These are phyloP conservation scores for Mortierella sp. DNA, from an alignment of 371 early-diverging fungal genomes.

Conservation along the genomic window DNA sequence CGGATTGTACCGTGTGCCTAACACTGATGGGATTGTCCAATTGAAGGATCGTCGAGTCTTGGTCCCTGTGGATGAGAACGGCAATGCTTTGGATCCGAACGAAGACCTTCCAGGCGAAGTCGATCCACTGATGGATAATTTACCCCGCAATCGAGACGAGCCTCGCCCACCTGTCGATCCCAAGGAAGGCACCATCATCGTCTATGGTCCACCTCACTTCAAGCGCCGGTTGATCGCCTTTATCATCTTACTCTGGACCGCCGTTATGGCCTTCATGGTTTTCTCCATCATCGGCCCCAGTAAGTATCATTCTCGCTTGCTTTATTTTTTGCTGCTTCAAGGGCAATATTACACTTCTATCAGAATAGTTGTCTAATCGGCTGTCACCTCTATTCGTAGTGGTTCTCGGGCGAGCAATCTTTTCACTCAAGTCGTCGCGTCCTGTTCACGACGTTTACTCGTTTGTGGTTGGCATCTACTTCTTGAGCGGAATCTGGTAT, in stretches of 20 bases:
- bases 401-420: conserved; percentile 32
- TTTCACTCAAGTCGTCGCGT: conserved; percentile 15
- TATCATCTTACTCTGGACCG: conserved; percentile 65
- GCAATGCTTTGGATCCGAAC: conserved; percentile 69
- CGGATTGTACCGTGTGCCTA: conserved; percentile 69
- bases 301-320: conserved; percentile 9
- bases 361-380: too few species aligned
- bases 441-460: conserved; percentile 37
- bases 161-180: conserved; percentile 55
- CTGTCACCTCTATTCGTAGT: conserved; percentile 17
- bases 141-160: conserved; percentile 56
- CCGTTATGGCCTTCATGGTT: conserved; percentile 52
- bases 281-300: conserved; percentile 28
- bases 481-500: conserved; percentile 29
- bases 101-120: conserved; percentile 70
- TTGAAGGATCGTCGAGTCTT: conserved; percentile 79
- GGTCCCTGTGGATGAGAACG: conserved; percentile 77
- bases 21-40: conserved; percentile 69
- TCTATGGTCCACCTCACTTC: conserved; percentile 78
- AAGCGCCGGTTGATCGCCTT: conserved; percentile 57
- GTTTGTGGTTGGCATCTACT: conserved; percentile 28
- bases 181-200: conserved; percentile 64
- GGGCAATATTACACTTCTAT: too few species aligned
- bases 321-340: too few species aligned
- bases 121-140: conserved; percentile 61